These are phyloP conservation scores for Entomortierella beljakovae DNA, from an alignment of 192 early-diverging fungal genomes.

Conservation along the genomic window DNA sequence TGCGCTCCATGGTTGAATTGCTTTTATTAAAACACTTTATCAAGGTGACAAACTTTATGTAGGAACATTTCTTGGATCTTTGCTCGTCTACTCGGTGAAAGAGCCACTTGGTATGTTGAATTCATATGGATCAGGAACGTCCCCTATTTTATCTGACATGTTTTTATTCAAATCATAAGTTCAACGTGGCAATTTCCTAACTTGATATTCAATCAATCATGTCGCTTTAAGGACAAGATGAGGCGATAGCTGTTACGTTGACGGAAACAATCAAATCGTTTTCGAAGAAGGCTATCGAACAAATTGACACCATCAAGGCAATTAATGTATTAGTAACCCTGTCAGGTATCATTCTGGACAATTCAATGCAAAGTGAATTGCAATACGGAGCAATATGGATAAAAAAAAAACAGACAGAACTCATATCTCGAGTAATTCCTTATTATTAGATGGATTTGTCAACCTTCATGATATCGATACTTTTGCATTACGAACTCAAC, in stretches of 20 bases:
- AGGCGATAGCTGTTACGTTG: constrained; percentile 66
- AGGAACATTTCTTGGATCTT: constrained; percentile 74
- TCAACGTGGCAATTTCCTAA: neutral
- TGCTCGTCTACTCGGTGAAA: constrained; percentile 76
- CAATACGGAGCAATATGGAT: too few relatives aligned
- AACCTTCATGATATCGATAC: constrained; percentile 81
- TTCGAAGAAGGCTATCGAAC: constrained; percentile 76
- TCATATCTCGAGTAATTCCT: neutral
- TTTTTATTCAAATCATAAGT: constrained; percentile 1
- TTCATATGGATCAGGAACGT: neutral
- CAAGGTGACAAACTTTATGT: constrained; percentile 78
- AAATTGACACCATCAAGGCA: constrained; percentile 81
- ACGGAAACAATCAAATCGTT: constrained; percentile 77
- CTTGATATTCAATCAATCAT: neutral
- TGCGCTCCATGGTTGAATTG: too few relatives aligned
- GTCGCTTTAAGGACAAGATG: constrained; percentile 51
- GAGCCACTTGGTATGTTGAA: constrained; percentile 62
- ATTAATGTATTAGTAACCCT: constrained; percentile 77
- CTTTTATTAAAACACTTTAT: neutral
- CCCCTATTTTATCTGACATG: neutral
- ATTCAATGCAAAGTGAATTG: too few relatives aligned
- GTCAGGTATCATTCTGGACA: constrained; percentile 57
- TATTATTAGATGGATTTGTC: constrained; percentile 78
- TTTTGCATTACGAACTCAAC: constrained; percentile 72
- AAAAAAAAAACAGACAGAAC: neutral